These are phyloP conservation scores for Gossypium herbaceum DNA, from an alignment of 345 rosid genomes.

Conservation along the genomic window DNA sequence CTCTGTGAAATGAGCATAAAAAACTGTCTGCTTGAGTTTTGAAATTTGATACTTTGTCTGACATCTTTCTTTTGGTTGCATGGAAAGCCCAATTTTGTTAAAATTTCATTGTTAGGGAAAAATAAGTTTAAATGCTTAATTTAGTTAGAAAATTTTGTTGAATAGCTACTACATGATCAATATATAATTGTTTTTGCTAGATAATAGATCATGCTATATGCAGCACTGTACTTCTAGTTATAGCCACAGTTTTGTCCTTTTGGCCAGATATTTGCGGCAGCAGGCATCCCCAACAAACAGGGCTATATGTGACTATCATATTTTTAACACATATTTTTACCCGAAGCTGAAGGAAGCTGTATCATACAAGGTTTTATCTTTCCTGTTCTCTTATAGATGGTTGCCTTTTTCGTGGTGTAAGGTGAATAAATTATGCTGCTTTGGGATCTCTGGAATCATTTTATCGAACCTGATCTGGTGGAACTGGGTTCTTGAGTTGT, in stretches of 20 bases:
- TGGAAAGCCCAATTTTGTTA: not conserved
- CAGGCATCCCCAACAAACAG: conserved; percentile 44
- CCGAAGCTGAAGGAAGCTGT: conserved; percentile 78
- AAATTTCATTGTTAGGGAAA: not conserved
- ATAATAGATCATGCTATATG: not conserved
- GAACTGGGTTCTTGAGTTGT: not conserved
- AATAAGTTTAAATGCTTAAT: not conserved
- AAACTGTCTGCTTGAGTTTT: not conserved
- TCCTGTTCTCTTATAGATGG: conserved; percentile 12
- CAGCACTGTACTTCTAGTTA: not conserved
- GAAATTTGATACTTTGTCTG: not conserved
- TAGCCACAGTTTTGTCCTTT: not conserved
- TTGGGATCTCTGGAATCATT: conserved; percentile 10
- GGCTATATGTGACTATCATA: conserved; percentile 52
- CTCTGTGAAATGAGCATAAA: not conserved
- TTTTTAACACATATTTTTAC: conserved; percentile 86
- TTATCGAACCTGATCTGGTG: conserved; percentile 10
- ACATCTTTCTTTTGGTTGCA: not conserved
- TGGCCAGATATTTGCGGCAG: conserved; percentile 47
- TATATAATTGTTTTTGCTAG: not conserved
- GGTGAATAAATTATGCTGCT: conserved; percentile 17
- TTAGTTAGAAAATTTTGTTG: not conserved
- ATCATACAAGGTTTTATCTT: conserved; percentile 50
- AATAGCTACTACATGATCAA: not conserved
- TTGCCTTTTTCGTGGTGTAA: not conserved